Conservation (phyloP, 2,329 filamentous ascomycete species). For the Aspergillus costaricaensis region DNA sequence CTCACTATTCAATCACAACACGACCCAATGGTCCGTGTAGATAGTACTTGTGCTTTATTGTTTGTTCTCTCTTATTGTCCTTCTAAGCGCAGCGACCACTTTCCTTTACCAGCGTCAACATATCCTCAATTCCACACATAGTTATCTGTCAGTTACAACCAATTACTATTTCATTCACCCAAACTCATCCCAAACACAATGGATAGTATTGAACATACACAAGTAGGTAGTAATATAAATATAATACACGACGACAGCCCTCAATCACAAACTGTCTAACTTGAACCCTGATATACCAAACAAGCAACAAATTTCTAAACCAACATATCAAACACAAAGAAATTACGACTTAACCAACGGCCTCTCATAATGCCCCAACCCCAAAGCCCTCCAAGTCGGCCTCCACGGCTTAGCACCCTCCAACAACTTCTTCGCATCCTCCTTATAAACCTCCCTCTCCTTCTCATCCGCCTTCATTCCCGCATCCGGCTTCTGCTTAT, state of each 20-base stretch:
- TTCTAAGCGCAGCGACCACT: background rate
- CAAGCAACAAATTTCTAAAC: background rate
- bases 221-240: too few relatives aligned
- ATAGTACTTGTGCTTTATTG: constrained; percentile 6
- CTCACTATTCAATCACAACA: background rate
- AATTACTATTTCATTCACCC: too few relatives aligned
- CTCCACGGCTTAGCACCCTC: constrained; percentile 64
- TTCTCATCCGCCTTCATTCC: constrained; percentile 39
- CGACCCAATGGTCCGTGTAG: background rate
- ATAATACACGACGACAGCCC: too few relatives aligned
- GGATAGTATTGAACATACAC: too few relatives aligned
- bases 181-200: too few relatives aligned
- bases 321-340: background rate
- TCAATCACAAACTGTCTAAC: too few relatives aligned
- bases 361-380: constrained; percentile 39
- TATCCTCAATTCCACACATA: background rate
- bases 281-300: background rate
- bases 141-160: background rate
- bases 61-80: constrained; percentile 9
- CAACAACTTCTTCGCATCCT: constrained; percentile 65
- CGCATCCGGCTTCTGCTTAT: constrained; percentile 36
- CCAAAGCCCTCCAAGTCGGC: constrained; percentile 50
- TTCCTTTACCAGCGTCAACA: constrained; percentile 2
- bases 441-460: constrained; percentile 52
- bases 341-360: constrained; percentile 18